Conservation (phyloP, 129 eudicot genomes). For the Heracleum sosnowskyi region DNA sequence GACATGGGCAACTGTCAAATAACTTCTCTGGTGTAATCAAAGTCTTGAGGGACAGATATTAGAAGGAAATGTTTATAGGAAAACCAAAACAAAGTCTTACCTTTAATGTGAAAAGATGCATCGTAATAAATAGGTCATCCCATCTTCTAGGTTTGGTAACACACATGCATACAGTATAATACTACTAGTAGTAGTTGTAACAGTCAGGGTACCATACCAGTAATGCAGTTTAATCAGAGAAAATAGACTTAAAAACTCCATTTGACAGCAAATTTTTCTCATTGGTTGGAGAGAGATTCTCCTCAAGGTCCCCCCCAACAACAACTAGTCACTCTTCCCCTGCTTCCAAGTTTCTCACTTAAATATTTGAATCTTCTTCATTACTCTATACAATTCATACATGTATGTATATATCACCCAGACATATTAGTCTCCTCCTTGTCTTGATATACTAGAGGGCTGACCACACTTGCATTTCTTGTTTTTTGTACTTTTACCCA, state of each 20-base stretch:
- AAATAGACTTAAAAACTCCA: background rate
- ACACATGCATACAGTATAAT: conserved; percentile 1
- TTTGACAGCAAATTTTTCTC: conserved; percentile 14
- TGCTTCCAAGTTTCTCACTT: background rate
- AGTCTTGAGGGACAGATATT: background rate
- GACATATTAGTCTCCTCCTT: background rate
- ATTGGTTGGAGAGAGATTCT: conserved; percentile 20
- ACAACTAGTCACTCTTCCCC: background rate
- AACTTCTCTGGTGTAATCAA: background rate
- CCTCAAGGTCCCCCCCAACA: conserved; percentile 8
- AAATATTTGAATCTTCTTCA: background rate
- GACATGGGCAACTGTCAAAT: background rate
- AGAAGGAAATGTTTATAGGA: no score
- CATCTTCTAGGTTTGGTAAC: background rate
- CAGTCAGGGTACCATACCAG: background rate
- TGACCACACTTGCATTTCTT: background rate
- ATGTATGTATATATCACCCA: background rate
- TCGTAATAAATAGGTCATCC: conserved; percentile 1
- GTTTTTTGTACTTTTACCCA: conserved; percentile 5
- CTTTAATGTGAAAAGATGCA: conserved; percentile 1
- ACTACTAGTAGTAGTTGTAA: background rate
- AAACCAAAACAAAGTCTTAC: background rate
- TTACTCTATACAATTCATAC: background rate
- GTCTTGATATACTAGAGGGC: conserved; percentile 5
- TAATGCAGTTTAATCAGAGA: background rate